Evolutionary conservation across 345 rosid genomes (phyloP).

Genomic region (Melaleuca quinquenervia): DNA sequence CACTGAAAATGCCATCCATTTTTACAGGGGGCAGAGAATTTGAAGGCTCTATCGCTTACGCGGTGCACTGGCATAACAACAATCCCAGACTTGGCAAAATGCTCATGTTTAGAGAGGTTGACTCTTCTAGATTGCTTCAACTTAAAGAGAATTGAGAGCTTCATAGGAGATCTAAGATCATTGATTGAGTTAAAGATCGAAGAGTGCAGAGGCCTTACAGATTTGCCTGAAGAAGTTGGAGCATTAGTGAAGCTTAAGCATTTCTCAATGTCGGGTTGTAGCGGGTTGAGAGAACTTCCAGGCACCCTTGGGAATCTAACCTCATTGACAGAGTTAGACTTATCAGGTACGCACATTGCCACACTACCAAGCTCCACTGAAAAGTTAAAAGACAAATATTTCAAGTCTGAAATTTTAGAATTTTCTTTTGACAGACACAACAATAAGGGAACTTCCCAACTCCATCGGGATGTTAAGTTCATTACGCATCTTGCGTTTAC

Average conservation of each 20-base stretch:
- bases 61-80: fast-evolving
- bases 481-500: neutral
- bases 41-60: neutral
- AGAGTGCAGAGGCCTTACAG: fast-evolving
- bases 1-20: neutral
- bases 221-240: neutral
- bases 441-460: neutral
- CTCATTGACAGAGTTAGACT: neutral
- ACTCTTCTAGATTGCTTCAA: fast-evolving
- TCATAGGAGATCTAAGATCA: fast-evolving
- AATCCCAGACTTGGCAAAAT: neutral
- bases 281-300: neutral
- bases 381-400: neutral
- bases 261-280: neutral
- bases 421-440: fast-evolving
- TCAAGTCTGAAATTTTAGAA: neutral
- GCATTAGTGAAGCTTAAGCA: neutral
- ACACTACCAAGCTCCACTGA: neutral
- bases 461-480: neutral
- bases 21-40: neutral
- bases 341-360: neutral
- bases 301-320: neutral
- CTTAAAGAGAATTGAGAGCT: neutral
- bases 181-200: neutral
- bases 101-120: neutral